Evolutionary conservation across 306 rosid species (phyloP).

Genomic region (Senna siamea): DNA sequence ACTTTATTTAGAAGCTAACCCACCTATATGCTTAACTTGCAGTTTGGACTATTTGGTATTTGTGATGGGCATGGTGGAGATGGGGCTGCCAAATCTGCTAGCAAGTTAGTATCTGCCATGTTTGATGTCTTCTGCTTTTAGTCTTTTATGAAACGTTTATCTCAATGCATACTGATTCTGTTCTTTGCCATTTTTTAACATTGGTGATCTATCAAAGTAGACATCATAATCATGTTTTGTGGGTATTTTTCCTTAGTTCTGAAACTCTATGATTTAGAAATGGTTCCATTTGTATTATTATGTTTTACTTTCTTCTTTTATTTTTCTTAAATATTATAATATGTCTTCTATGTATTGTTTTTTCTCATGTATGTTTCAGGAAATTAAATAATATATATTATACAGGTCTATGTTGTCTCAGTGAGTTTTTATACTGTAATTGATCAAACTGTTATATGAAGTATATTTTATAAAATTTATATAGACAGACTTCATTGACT

Average conservation of each 20-base stretch:
- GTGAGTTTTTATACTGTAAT: slow-evolving; percentile 17
- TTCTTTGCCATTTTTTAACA: slow-evolving; percentile 17
- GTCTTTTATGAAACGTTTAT: slow-evolving; percentile 12
- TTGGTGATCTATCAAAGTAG: slow-evolving; percentile 6
- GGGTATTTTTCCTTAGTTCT: slow-evolving; percentile 3
- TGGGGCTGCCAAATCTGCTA: slow-evolving; percentile 88
- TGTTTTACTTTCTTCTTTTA: slow-evolving; percentile 20
- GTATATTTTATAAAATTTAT: background rate
- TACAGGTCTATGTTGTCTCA: slow-evolving; percentile 11
- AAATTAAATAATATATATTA: slow-evolving; percentile 6
- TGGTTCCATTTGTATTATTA: slow-evolving; percentile 14
- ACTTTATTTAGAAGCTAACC: slow-evolving; percentile 44
- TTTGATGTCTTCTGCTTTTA: slow-evolving; percentile 26
- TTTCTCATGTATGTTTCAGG: slow-evolving; percentile 21
- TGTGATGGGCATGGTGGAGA: slow-evolving; percentile 98
- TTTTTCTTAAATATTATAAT: slow-evolving; percentile 9
- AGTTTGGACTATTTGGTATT: slow-evolving; percentile 93
- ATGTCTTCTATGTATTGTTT: slow-evolving; percentile 6
- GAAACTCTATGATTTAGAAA: slow-evolving; percentile 13
- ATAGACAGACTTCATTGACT: slow-evolving; percentile 3
- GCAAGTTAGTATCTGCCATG: slow-evolving; percentile 76
- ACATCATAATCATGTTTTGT: background rate
- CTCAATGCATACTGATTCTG: slow-evolving; percentile 1
- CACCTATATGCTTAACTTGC: slow-evolving; percentile 49
- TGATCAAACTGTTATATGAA: slow-evolving; percentile 11